phyloP scores from a whole-genome alignment of 2,329 filamentous ascomycete genomes.

The Colletotrichum scovillei region DNA sequence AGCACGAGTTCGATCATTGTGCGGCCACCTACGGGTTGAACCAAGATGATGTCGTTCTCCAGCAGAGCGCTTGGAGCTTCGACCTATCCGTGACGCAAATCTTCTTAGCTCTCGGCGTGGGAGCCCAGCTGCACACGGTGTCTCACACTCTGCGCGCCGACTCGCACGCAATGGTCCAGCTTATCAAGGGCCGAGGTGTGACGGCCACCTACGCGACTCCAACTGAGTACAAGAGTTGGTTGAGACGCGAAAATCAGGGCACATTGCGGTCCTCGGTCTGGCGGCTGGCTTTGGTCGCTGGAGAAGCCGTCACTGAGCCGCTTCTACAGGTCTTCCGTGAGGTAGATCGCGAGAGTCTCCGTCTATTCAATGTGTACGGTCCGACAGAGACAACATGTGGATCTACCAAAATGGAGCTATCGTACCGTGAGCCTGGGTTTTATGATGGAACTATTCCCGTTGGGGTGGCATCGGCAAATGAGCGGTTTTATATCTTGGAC shows the following conservation, averaged over 20 bases:
- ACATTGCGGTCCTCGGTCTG: slow-evolving; percentile 23
- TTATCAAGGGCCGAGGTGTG: not conserved
- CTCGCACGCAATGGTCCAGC: not conserved
- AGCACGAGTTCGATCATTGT: slow-evolving; percentile 3
- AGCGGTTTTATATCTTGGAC: slow-evolving; percentile 55
- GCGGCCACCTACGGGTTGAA: slow-evolving; percentile 6
- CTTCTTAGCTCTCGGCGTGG: not conserved
- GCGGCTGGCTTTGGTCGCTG: slow-evolving; percentile 36
- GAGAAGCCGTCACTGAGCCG: slow-evolving; percentile 35
- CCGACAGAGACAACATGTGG: slow-evolving; percentile 43
- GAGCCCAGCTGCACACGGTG: not conserved
- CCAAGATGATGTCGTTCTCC: slow-evolving; percentile 45
- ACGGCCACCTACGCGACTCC: not conserved
- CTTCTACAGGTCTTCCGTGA: slow-evolving; percentile 26
- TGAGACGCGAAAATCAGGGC: not conserved
- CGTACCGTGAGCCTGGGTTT: not conserved
- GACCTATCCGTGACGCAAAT: slow-evolving; percentile 8
- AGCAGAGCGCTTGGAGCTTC: slow-evolving; percentile 49
- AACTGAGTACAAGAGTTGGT: not conserved
- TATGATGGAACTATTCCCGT: slow-evolving; percentile 27
- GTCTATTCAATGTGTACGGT: slow-evolving; percentile 43
- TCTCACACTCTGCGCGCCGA: slow-evolving; percentile 1
- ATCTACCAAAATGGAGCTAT: slow-evolving; percentile 34
- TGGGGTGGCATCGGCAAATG: slow-evolving; percentile 43
- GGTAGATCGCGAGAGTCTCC: not conserved